A percentile compares a stretch with the other conserved stretches of the same genome.
phyloP scores from a whole-genome alignment of 257 asterid genomes.

The Capsicum pubescens region DNA sequence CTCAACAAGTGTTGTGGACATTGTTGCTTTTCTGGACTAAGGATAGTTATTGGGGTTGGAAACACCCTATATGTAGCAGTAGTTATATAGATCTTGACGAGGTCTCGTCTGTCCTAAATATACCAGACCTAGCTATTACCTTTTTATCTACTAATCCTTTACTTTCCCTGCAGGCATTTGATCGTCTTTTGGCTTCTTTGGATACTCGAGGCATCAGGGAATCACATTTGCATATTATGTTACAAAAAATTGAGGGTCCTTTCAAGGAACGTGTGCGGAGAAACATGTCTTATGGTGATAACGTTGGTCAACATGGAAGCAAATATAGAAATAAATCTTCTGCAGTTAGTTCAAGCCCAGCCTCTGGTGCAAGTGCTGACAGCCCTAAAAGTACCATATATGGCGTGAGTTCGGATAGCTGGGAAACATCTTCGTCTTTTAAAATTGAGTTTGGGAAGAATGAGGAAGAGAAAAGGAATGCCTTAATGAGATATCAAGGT shows the following conservation, averaged over 20 bases:
- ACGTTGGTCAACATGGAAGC: constrained; percentile 31
- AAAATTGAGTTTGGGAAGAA: constrained; percentile 69
- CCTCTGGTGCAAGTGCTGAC: constrained; percentile 46
- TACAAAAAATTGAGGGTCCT: constrained; percentile 77
- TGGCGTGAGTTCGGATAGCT: constrained; percentile 50
- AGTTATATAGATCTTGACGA: neutral
- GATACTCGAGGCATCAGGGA: constrained; percentile 95
- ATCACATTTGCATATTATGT: constrained; percentile 93
- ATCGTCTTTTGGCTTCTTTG: constrained; percentile 70
- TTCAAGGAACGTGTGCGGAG: constrained; percentile 67
- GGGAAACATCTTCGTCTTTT: constrained; percentile 72
- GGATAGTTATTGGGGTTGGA: constrained; percentile 10
- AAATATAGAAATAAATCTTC: constrained; percentile 46
- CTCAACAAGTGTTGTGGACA: neutral
- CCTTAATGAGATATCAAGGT: constrained; percentile 67
- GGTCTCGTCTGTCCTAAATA: neutral
- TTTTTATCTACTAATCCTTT: constrained; percentile 19
- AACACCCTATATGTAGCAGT: neutral
- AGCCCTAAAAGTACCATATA: constrained; percentile 66
- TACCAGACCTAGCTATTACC: neutral
- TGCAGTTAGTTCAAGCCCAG: constrained; percentile 46
- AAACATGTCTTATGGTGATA: constrained; percentile 39
- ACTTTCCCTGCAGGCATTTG: constrained; percentile 73
- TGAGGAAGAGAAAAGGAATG: constrained; percentile 55
- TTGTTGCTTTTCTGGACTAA: neutral